phyloP scores from a whole-genome alignment of 2,329 filamentous ascomycete species.

The Nothomitra cinnamomea region DNA sequence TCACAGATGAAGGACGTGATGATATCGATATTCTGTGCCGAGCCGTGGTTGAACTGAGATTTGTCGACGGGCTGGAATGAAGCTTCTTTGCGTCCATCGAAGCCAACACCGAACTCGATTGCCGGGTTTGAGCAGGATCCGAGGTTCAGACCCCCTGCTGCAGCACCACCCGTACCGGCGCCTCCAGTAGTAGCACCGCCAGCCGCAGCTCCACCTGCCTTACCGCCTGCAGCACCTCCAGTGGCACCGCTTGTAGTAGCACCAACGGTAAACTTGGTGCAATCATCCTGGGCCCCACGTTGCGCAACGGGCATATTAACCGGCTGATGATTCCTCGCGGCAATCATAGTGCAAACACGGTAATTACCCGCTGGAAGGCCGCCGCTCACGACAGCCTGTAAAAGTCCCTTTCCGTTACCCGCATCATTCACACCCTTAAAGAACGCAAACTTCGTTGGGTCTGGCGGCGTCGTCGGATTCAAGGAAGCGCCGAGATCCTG shows the following conservation, averaged over 20 bases:
- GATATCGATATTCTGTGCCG: too few relatives aligned
- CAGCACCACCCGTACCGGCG: too few relatives aligned
- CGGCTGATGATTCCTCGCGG: slow-evolving; percentile 48
- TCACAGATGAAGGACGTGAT: slow-evolving; percentile 17
- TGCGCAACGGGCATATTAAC: slow-evolving; percentile 50
- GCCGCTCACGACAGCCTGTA: slow-evolving; percentile 35
- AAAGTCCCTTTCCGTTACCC: slow-evolving; percentile 35
- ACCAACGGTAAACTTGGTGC: slow-evolving; percentile 39
- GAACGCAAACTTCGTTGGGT: slow-evolving; percentile 39
- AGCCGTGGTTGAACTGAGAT: too few relatives aligned
- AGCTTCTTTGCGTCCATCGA: slow-evolving; percentile 17
- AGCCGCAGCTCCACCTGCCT: too few relatives aligned
- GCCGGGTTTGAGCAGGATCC: slow-evolving; percentile 15
- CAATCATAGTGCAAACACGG: slow-evolving; percentile 46
- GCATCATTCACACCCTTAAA: slow-evolving; percentile 46
- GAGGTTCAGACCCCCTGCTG: too few relatives aligned
- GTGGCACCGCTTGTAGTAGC: neutral
- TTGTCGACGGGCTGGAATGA: slow-evolving; percentile 17
- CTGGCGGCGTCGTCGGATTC: slow-evolving; percentile 34
- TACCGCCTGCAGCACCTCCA: too few relatives aligned
- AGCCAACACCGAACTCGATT: slow-evolving; percentile 15
- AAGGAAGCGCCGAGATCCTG: slow-evolving; percentile 34
- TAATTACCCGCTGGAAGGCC: slow-evolving; percentile 47
- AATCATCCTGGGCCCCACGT: slow-evolving; percentile 50
- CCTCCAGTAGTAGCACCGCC: too few relatives aligned